Base-by-base conservation (phyloP, 306 rosid species). In the Fagus crenata region DNA sequence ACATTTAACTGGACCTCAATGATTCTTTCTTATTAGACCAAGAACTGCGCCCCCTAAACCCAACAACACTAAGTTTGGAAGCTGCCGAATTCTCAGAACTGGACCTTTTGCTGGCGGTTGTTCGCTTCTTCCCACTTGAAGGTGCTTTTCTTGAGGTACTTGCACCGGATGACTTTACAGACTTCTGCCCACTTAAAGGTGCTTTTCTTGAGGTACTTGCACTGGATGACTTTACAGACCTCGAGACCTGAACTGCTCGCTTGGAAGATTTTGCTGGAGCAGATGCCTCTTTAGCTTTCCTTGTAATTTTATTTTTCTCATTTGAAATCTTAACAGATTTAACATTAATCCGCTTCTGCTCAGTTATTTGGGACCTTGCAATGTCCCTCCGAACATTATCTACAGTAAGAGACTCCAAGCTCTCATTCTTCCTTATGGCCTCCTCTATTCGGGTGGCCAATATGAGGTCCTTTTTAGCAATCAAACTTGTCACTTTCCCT, bases 401-500 rank as follows among this genome's bases (percentile, higher is more conserved):
- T 75, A 81, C 81, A 37, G 90, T 89, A 49, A 95, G 89, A 58
- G 90, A 88, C 55, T 95, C 99, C 85, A 95, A 87, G 81, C 97
- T 90, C 84, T 95, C 99, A 28, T 95, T 95, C 83, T 89, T 92
- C 84, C 81, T 86, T 55, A 95, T 76, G n/a, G 99, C 97, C 83
- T 90, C 97, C 82, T 92, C 99, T n/a, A 95, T 90, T 74, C 86
- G 85, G 49, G 82, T 78, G 15, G 97, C 96, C 87, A 95, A 78
- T 53, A 74, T 35, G 43, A 39, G 39, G 70, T 95, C 91, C 89
- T 71, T 95, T 83, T 78, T 92, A 7, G 93, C 83, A 67, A 92
- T 89, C 89, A 95, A 87, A 84, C 99, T 92, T 7, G 99, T 95
- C 80, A 95, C 97, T 80, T 92, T 95, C 86, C 99, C 99, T 95